Conservation (phyloP, 225 moss, liverwort and hornwort species). For the Bryum argenteum region DNA sequence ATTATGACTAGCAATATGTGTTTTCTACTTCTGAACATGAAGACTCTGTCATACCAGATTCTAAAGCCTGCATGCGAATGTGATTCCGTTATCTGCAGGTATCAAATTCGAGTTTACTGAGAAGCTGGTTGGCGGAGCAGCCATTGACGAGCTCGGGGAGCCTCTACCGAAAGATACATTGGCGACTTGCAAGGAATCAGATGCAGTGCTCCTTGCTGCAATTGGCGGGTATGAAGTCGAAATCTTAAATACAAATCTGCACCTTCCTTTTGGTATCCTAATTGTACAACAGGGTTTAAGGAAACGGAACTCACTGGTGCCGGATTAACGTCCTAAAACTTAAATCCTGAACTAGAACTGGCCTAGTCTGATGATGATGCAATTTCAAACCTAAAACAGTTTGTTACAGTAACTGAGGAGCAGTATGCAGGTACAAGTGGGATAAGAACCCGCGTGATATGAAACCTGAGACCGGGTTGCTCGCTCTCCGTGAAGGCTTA, state of each 20-base stretch:
- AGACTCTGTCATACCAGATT: not conserved
- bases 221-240: conserved; percentile 80
- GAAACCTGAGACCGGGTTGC: conserved; percentile 95
- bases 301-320: not conserved
- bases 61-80: not conserved
- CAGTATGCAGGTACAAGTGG: conserved; percentile 89
- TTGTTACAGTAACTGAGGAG: conserved; percentile 26
- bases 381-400: conserved; percentile 23
- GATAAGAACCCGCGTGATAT: conserved; percentile 72
- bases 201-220: conserved; percentile 93
- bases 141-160: conserved; percentile 78
- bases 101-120: conserved; percentile 78
- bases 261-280: conserved; percentile 8
- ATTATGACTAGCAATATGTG: not conserved
- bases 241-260: not conserved
- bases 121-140: conserved; percentile 92
- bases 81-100: conserved; percentile 42
- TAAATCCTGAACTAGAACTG: too few relatives aligned
- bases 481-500: conserved; percentile 82
- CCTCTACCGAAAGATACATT: conserved; percentile 90
- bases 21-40: not conserved
- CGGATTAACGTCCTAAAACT: too few relatives aligned
- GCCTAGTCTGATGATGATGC: too few relatives aligned
- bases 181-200: conserved; percentile 64
- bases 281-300: conserved; percentile 6